Evolutionary conservation across 1,284 basidiomycete genomes (phyloP), one percentile per base, ranked within the genome.

Genomic region (Trametes hirsuta): DNA sequence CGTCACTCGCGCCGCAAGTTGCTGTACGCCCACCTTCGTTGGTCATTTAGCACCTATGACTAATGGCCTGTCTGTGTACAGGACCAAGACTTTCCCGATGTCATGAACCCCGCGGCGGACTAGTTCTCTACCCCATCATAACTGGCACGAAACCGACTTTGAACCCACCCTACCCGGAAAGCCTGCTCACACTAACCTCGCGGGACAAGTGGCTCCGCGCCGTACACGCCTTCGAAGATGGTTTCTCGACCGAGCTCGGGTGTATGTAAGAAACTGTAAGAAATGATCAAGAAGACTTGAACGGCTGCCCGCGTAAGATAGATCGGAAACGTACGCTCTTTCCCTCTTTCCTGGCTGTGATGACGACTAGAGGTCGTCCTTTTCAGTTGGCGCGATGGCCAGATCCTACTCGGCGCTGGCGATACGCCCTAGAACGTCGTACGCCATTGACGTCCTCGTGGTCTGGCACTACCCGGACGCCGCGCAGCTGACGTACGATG

Each of bases 381-480:
- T 18, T 24, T 6, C 54, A 82, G 82, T 77, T 40, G 81, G 83
- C 15, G 79, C 77, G 42, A 67, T 83, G 37, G 72, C 72, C 0
- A 78, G 79, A 2, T 79, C 79, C 59, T 79, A 83, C 57, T 72
- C 77, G 0, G 75, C 76, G 41, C 75, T 83, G 57, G 75, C 74
- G 10, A 61, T 84, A 49, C 74, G 80, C 54, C 80, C 80, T 2
- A 76, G 76, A n/a, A 75, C 76, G 24, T 77, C 76, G 0, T 82
- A 79, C 52, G 81, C 81, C 0, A 72, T 84, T 47, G 72, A 81
- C 39, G 72, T 83, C 0, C 75, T 84, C 41, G 67, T 79, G 53
- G 77, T 79, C 0, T 81, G 79, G 3, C 73, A 68, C 15, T 77
- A 77, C 54, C 66, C 70, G 8, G 75, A 80, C 57, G 72, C 78